These are phyloP conservation scores for Nannochloropsis granulata DNA, from an alignment of 108 stramenopile species.

Conservation along the genomic window DNA sequence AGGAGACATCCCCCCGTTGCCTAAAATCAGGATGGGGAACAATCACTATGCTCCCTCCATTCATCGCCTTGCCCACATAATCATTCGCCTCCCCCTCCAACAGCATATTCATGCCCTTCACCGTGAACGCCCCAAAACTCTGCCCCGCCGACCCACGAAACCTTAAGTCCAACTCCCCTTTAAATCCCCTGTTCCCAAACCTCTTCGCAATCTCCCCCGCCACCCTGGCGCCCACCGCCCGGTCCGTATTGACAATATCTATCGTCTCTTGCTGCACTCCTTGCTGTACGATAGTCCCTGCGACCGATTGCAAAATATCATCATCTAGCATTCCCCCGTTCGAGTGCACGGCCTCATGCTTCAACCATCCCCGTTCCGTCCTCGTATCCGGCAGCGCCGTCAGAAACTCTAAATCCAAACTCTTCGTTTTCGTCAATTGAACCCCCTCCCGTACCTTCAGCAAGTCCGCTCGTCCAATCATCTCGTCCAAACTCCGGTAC, in stretches of 20 bases:
- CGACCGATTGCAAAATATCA: slow-evolving; percentile 12
- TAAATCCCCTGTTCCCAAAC: slow-evolving; percentile 32
- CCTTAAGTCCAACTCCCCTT: slow-evolving; percentile 17
- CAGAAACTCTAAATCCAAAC: slow-evolving; percentile 24
- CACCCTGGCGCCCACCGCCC: slow-evolving; percentile 25
- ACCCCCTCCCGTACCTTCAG: slow-evolving; percentile 18
- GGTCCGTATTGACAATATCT: slow-evolving; percentile 30
- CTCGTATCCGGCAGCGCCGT: slow-evolving; percentile 12
- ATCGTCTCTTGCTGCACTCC: neutral
- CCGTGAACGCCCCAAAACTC: slow-evolving; percentile 30
- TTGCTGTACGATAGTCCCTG: neutral
- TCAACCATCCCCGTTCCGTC: neutral
- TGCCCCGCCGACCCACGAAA: slow-evolving; percentile 34
- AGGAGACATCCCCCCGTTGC: neutral
- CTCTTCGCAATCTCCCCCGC: slow-evolving; percentile 20
- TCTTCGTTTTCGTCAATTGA: slow-evolving; percentile 1
- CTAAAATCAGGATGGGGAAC: slow-evolving; percentile 3
- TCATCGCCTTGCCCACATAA: slow-evolving; percentile 40
- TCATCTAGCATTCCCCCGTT: slow-evolving; percentile 29
- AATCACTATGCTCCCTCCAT: slow-evolving; percentile 30
- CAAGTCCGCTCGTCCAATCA: slow-evolving; percentile 28
- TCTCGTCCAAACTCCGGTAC: slow-evolving; percentile 21
- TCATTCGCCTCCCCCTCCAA: slow-evolving; percentile 35
- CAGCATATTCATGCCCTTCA: slow-evolving; percentile 12
- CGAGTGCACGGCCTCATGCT: slow-evolving; percentile 15